Evolutionary conservation across 129 eudicot species (phyloP).

Genomic region (Flaveria linearis): DNA sequence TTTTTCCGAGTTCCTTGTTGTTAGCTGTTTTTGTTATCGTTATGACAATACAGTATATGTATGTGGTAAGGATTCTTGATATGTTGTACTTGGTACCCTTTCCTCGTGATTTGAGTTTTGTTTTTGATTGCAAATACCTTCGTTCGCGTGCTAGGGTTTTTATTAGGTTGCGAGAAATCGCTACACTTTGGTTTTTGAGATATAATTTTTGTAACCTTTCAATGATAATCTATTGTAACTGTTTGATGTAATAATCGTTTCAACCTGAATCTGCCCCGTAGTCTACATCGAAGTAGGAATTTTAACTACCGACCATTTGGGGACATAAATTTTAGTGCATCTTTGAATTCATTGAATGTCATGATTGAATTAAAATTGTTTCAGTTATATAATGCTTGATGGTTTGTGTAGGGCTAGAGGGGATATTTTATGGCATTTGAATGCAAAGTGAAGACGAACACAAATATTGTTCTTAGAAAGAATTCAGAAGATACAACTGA

Average conservation of each 20-base stretch:
- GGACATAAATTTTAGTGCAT: background rate
- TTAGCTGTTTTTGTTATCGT: background rate
- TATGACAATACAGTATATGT: background rate
- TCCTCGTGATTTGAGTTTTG: background rate
- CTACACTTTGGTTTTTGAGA: background rate
- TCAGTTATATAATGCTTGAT: background rate
- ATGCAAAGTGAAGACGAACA: slow-evolving; percentile 62
- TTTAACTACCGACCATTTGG: background rate
- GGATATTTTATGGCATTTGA: slow-evolving; percentile 84
- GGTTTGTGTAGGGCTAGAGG: slow-evolving; percentile 30
- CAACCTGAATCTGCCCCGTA: slow-evolving; percentile 8
- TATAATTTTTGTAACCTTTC: background rate
- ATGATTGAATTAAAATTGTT: background rate
- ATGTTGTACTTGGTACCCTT: too few relatives aligned
- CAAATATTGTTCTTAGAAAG: slow-evolving; percentile 37
- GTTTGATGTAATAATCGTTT: background rate
- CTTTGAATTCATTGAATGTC: background rate
- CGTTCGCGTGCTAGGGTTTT: slow-evolving; percentile 29
- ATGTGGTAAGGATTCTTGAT: too few relatives aligned
- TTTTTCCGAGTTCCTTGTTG: background rate
- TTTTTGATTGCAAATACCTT: slow-evolving; percentile 16
- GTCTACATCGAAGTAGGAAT: background rate
- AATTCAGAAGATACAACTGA: slow-evolving; percentile 6
- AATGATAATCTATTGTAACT: too few relatives aligned
- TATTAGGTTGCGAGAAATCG: slow-evolving; percentile 10